Base-by-base conservation (phyloP, 1,139 yeast genomes). In the Trichomonascaceae sp. region DNA sequence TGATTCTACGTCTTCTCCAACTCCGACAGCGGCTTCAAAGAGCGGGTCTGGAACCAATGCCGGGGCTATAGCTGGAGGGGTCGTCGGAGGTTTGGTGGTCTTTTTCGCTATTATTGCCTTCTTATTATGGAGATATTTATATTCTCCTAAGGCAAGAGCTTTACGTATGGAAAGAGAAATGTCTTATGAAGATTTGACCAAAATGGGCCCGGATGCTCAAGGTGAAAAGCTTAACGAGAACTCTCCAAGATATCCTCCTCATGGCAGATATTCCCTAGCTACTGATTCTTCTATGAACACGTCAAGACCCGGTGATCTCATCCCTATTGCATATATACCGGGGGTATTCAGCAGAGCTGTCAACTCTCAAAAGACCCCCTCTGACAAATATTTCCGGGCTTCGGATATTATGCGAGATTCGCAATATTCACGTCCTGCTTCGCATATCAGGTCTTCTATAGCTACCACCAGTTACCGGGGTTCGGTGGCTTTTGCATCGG, bases 281-380 rank as follows among this genome's bases (percentile, higher is more conserved):
- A 62, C 66, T 0, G 49, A 62, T 49, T 57, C 64, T 7, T 57
- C 65, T 17, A 58, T 63, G 32, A 62, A 62, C 52, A 60, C 65
- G 13, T 52, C 60, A 18, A 50, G 85, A 53, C 84, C 93, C 8
- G 86, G 95, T 8, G 90, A 91, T 68, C 84, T 91, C 58, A 79
- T 90, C 58, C 96, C 96, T n/a, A 85, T 90, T 59, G 96, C 96
- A 1, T 90, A 90, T 67, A 88, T 90, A 57, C 97, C 97, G 0
- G 97, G 97, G 43, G 96, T 89, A 17, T 62, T 65, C 39, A 62
- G 63, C 36, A 54, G 63, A 22, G 57, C 60, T 22, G 55, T 53
- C 41, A 54, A 47, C 13, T 45, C 17, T 39, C 52, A 54, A 54
- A 47, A 55, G 47, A 56, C 57, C 45, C 50, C 56, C 27, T 58